Base-by-base conservation (phyloP, 768 basidiomycete species). In the Nidula microcarpa region DNA sequence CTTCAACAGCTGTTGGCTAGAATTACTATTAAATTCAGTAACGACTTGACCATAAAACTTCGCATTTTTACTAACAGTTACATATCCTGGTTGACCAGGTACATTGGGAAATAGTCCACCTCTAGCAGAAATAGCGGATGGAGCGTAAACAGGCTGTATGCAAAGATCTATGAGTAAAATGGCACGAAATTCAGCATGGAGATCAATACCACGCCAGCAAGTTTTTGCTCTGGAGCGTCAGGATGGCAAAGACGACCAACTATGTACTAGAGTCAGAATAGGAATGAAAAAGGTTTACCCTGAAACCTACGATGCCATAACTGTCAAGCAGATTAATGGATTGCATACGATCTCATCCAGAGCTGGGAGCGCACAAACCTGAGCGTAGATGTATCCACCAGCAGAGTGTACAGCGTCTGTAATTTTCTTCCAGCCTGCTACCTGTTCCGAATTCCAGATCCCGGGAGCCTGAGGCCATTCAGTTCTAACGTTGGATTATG, bases 311-410 rank as follows among this genome's bases (percentile, higher is more conserved):
- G 23, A 23, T 23, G 23, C 23, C 23, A 23, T 23, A 23, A 23
- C 23, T 23, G 23, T 23, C 23, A 23, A 23, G 23, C 23, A 23
- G 23, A 23, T 23, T 23, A 23, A 23, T 23, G 23, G 23, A 23
- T 23, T 23, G 23, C 23, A 23, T 23, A 23, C 23, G 23, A n/a
- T 39, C 37, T 8, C 8, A 39, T 9, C 33, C 16, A 13, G 8
- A 13, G 49, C 66, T 52, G 53, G 71, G 70, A 50, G 53, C 73
- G 72, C 66, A 23, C 69, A 71, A 3, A 74, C 51, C 65, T 72
- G 80, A 43, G 60, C 56, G 43, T 75, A 76, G 34, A 79, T 74
- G 33, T 65, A 51, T 8, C 71, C 80, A 73, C 75, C 77, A 79
- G 4, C 60, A 23, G 23, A 23, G 23, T 23, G 23, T 23, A 23